Base-by-base conservation (phyloP, 148 eudicot species). In the Rhododendron henanense region DNA sequence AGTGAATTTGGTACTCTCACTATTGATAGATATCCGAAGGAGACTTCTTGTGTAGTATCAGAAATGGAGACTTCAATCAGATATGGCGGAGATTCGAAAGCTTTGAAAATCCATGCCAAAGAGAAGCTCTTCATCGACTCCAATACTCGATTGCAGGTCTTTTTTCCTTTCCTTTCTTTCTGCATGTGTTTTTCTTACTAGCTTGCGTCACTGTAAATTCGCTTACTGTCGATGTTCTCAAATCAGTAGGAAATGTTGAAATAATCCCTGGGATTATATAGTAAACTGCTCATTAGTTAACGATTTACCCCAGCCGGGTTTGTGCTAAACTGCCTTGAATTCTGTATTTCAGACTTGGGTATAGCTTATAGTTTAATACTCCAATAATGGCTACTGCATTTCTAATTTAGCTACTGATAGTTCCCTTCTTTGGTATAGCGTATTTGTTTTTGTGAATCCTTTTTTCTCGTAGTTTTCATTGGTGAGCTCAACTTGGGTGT, bases 31-130 rank as follows among this genome's bases (percentile, higher is more conserved):
- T 63, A 63, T 63, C 71, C 37, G 2, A n/a, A n/a, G 71, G 9
- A 53, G 57, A 53, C 57, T 53, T 53, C 16, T 13, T 13, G 4
- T 4, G n/a, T n/a, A 33, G 35, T 21, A 61, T 23, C 28, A 9
- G 71, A 63, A 88, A 97, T 97, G 99, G 98, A 97, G 90, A 95
- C 95, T 6, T 97, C 99, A 11, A 89, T 97, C 2, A 84, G 99
- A 71, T 95, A 92, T 84, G 90, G 87, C 73, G 91, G 92, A 50
- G 98, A 91, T 18, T 88, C 95, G 14, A 94, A 91, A 85, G 86
- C 94, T 81, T 92, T 96, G 44, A 88, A 89, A 88, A 83, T 97
- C 67, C 98, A 93, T 85, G 98, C 98, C 88, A 97, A 95, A 86
- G 91, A 97, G 89, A 97, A 94, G 82, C 82, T 90, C 78, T 87